phyloP scores from a whole-genome alignment of 1,284 basidiomycete genomes.

The Boletus austroedulis region DNA sequence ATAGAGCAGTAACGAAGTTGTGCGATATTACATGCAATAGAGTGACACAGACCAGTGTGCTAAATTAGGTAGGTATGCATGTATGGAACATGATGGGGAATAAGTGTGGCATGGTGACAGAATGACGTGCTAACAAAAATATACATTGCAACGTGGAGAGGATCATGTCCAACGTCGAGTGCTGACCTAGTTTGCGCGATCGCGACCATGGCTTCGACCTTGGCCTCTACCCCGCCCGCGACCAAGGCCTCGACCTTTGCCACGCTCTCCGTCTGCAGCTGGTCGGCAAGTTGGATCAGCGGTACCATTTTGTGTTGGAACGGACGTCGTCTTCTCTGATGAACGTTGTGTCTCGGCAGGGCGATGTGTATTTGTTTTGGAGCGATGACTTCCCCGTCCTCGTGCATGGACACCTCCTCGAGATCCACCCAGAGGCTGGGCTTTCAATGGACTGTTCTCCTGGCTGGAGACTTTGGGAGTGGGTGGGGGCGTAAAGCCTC shows the following conservation, averaged over 20 bases:
- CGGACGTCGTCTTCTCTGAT: neutral
- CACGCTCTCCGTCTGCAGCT: constrained; percentile 26
- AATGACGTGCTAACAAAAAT: constrained; percentile 22
- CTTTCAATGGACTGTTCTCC: constrained; percentile 9
- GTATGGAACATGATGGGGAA: constrained; percentile 20
- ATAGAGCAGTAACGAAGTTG: constrained; percentile 13
- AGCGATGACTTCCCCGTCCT: constrained; percentile 14
- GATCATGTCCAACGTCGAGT: constrained; percentile 2
- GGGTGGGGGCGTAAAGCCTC: constrained; percentile 48
- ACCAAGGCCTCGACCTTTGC: constrained; percentile 42
- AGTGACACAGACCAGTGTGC: constrained; percentile 12
- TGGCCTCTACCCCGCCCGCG: constrained; percentile 28
- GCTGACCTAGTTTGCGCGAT: constrained; percentile 12
- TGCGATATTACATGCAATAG: constrained; percentile 10
- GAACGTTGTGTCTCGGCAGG: neutral
- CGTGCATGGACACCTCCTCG: constrained; percentile 1
- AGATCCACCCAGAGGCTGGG: neutral
- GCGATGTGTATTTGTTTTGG: neutral
- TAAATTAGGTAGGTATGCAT: constrained; percentile 27
- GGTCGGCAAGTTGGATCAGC: constrained; percentile 7
- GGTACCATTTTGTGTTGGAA: constrained; percentile 5
- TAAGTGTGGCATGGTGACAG: constrained; percentile 21
- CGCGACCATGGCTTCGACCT: constrained; percentile 26
- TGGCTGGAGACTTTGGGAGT: constrained; percentile 35
- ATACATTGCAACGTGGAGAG: constrained; percentile 19